A percentile compares a stretch with the other conserved stretches of the same genome.
phyloP scores from a whole-genome alignment of 805 yeast species.

The Candida loeiensis region DNA sequence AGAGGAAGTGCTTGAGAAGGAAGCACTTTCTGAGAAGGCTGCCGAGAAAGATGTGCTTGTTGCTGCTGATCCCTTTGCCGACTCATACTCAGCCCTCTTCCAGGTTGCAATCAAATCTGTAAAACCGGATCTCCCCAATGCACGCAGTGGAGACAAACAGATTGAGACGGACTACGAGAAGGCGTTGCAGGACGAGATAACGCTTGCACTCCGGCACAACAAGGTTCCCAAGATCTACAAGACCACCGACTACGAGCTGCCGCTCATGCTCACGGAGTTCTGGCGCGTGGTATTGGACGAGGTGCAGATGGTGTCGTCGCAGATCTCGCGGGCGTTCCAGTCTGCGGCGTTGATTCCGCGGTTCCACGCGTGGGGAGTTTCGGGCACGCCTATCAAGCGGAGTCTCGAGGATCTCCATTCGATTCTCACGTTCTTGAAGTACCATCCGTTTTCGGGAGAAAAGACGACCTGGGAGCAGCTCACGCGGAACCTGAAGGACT shows the following conservation, averaged over 20 bases:
- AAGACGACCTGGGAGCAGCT: slow-evolving; percentile 39
- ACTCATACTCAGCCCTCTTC: slow-evolving; percentile 21
- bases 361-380: slow-evolving; percentile 93
- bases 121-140: slow-evolving; percentile 29
- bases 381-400: slow-evolving; percentile 86
- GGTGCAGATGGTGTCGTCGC: slow-evolving; percentile 85
- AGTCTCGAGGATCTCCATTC: slow-evolving; percentile 67
- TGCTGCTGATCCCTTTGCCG: neutral
- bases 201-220: slow-evolving; percentile 28
- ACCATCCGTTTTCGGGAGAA: slow-evolving; percentile 60
- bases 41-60: neutral
- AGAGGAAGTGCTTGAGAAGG: too few species aligned
- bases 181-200: slow-evolving; percentile 31
- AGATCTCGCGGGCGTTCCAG: slow-evolving; percentile 70
- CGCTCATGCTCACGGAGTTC: slow-evolving; percentile 76
- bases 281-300: slow-evolving; percentile 92
- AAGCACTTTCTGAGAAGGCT: slow-evolving; percentile 5
- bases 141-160: slow-evolving; percentile 17
- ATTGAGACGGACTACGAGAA: slow-evolving; percentile 29
- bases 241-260: slow-evolving; percentile 63
- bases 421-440: slow-evolving; percentile 60
- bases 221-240: slow-evolving; percentile 19
- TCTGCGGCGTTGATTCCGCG: slow-evolving; percentile 79
- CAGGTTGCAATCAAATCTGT: slow-evolving; percentile 22
- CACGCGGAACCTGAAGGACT: slow-evolving; percentile 18